phyloP scores from a whole-genome alignment of 306 rosid species.

The Citrullus colocynthis region DNA sequence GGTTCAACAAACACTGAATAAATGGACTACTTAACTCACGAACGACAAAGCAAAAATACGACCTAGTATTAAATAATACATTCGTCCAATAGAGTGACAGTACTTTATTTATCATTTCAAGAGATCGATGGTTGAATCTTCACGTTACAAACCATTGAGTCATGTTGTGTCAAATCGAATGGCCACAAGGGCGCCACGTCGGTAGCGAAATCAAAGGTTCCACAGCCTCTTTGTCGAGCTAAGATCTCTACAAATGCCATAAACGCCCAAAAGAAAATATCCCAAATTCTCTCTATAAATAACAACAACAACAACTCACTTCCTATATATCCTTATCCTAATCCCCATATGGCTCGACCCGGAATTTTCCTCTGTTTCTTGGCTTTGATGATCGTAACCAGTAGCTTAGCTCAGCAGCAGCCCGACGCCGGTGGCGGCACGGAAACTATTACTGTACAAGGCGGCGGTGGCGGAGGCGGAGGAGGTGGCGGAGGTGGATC shows the following conservation, averaged over 20 bases:
- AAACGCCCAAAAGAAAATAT: neutral
- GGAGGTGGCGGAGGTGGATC: neutral
- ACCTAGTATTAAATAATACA: no score
- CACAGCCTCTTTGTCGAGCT: neutral
- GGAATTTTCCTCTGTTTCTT: neutral
- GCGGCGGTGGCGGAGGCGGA: neutral
- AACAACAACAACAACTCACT: neutral
- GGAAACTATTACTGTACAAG: neutral
- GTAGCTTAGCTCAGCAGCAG: neutral
- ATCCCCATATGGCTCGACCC: neutral
- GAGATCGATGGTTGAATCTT: no score
- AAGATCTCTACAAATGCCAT: neutral
- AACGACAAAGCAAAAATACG: no score
- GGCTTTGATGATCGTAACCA: neutral
- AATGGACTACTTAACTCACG: no score
- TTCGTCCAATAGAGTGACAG: no score
- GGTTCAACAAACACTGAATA: no score
- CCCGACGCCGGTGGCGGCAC: neutral
- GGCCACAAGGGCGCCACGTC: neutral
- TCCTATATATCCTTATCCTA: neutral
- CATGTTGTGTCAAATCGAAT: neutral
- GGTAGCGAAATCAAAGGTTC: neutral
- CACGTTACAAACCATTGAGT: no score
- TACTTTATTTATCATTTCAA: no score
- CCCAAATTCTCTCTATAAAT: neutral